Evolutionary conservation across 2,329 filamentous ascomycete genomes (phyloP).

Genomic region (Colletotrichum sojae): DNA sequence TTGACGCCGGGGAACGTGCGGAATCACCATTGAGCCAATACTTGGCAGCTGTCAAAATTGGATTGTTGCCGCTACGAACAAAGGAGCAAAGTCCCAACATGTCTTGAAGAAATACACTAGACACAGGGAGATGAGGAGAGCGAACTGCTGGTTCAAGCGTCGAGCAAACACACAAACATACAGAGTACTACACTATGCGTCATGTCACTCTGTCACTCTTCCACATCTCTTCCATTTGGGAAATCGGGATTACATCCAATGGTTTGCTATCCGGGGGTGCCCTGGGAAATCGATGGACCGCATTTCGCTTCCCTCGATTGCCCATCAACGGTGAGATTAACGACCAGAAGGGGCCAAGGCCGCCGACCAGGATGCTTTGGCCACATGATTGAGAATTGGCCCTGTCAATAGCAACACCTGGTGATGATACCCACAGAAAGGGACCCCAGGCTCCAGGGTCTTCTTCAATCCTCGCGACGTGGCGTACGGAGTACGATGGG

Average conservation of each 20-base stretch:
- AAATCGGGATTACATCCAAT: constrained; percentile 9
- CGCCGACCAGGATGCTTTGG: constrained; percentile 22
- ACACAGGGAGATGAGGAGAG: not conserved
- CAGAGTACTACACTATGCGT: too few relatives aligned
- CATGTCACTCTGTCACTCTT: not conserved
- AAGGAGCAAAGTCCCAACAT: constrained; percentile 1
- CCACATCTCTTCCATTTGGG: not conserved
- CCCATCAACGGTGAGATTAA: constrained; percentile 37
- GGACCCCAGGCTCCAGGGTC: constrained; percentile 3
- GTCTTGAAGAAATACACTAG: not conserved
- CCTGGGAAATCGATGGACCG: constrained; percentile 6
- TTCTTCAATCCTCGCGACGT: too few relatives aligned
- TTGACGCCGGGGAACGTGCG: constrained; percentile 27
- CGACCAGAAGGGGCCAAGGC: constrained; percentile 32
- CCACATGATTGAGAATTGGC: constrained; percentile 36
- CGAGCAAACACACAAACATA: constrained; percentile 14
- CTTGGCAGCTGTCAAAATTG: constrained; percentile 28
- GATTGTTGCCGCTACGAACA: constrained; percentile 1
- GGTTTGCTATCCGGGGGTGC: constrained; percentile 6
- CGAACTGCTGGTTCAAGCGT: constrained; percentile 16
- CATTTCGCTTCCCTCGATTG: constrained; percentile 40
- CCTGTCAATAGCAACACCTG: constrained; percentile 17
- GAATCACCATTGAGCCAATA: constrained; percentile 23
- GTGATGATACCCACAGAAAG: constrained; percentile 25
- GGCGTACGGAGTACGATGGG: constrained; percentile 7